A percentile compares a stretch with the other conserved stretches of the same genome.
phyloP scores from a whole-genome alignment of 371 early-diverging fungal genomes.

The Coemansia sp. region DNA sequence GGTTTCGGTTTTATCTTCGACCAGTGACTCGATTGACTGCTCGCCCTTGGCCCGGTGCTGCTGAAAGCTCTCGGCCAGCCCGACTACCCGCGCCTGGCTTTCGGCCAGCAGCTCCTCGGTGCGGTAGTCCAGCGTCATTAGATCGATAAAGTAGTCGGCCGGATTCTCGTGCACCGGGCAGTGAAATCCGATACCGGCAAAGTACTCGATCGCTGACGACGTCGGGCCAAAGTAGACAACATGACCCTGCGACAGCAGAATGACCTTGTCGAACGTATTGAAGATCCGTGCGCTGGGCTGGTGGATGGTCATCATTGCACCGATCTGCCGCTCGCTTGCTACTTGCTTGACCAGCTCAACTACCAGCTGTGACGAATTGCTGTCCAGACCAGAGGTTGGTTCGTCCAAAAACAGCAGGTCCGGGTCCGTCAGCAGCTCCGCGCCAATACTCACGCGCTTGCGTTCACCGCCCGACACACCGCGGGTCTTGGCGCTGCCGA shows the following conservation, averaged over 20 bases:
- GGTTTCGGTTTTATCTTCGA: background rate
- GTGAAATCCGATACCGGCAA: constrained; percentile 57
- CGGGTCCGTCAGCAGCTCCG: constrained; percentile 74
- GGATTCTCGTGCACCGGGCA: constrained; percentile 59
- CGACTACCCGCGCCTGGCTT: constrained; percentile 30
- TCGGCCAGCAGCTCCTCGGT: constrained; percentile 17
- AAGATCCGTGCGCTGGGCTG: constrained; percentile 71
- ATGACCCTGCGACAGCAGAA: constrained; percentile 71
- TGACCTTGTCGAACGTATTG: constrained; percentile 65
- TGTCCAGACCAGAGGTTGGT: constrained; percentile 81
- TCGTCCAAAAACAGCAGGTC: constrained; percentile 62
- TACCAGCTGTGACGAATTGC: constrained; percentile 69
- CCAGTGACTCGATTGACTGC: background rate
- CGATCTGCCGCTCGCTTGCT: constrained; percentile 59
- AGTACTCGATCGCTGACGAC: constrained; percentile 54
- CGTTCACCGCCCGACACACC: constrained; percentile 87
- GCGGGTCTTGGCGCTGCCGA: constrained; percentile 67
- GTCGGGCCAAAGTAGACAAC: constrained; percentile 66
- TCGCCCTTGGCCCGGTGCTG: constrained; percentile 11
- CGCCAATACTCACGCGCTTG: constrained; percentile 83
- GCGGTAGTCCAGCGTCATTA: constrained; percentile 49
- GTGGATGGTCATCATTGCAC: constrained; percentile 73
- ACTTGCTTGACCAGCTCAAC: constrained; percentile 60
- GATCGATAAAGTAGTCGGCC: constrained; percentile 63
- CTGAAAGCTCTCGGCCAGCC: constrained; percentile 29